Conservation (phyloP, 176 grass and related monocot genomes). For the Aegilops bicornis region DNA sequence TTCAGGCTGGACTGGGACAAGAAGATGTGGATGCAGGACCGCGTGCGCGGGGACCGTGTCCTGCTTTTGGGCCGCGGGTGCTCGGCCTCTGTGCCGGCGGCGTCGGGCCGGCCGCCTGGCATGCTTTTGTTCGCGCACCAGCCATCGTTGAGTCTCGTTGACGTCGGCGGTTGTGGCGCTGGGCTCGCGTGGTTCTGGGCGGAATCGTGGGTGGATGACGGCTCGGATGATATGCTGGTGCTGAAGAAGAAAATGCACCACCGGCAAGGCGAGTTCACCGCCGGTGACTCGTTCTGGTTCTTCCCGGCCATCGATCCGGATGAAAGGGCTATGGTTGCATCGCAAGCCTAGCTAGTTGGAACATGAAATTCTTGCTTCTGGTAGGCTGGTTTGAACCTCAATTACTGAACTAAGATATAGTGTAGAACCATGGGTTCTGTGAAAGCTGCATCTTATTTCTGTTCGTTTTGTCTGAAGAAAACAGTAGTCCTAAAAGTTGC, state of each 20-base stretch:
- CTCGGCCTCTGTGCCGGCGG: constrained; percentile 39
- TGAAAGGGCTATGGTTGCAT: background rate
- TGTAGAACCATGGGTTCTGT: too few relatives aligned
- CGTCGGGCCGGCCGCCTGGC: constrained; percentile 13
- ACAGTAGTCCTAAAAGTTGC: background rate
- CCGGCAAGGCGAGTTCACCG: constrained; percentile 4
- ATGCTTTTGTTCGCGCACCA: constrained; percentile 32
- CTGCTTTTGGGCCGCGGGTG: constrained; percentile 49
- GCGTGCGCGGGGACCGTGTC: constrained; percentile 14
- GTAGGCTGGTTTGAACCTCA: background rate
- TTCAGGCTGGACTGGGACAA: constrained; percentile 32
- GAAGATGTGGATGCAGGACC: constrained; percentile 12
- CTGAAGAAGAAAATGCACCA: constrained; percentile 46
- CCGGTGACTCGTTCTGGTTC: constrained; percentile 54
- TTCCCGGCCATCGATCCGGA: constrained; percentile 43
- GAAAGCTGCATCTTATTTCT: background rate
- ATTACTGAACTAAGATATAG: background rate
- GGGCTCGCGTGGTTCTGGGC: constrained; percentile 39
- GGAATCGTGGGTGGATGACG: constrained; percentile 19
- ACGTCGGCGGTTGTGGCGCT: background rate
- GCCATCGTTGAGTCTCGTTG: background rate
- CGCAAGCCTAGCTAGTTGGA: constrained; percentile 22
- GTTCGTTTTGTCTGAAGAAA: background rate
- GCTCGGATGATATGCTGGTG: background rate
- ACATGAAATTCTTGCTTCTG: constrained; percentile 11